Conservation (phyloP, 1,284 basidiomycete genomes). For the Erythrobasidium hasegawianum region DNA sequence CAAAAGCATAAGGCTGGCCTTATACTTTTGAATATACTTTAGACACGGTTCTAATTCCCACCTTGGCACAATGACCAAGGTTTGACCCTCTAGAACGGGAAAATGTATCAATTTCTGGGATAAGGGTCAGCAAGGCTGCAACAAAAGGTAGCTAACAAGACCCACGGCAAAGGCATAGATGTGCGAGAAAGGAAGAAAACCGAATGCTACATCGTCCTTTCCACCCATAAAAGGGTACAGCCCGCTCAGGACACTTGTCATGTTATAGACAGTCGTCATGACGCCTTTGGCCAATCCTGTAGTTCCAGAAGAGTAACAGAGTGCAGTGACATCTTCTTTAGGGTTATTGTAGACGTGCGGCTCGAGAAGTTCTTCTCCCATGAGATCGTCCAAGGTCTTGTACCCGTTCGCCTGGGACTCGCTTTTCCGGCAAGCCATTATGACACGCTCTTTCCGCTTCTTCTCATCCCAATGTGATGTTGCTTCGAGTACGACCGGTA, state of each 20-base stretch:
- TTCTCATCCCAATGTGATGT: constrained; percentile 37
- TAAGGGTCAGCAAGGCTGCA: neutral
- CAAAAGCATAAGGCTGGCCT: constrained; percentile 61
- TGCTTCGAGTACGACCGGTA: constrained; percentile 39
- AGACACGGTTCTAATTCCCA: constrained; percentile 73
- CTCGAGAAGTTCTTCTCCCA: constrained; percentile 21
- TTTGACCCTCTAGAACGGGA: constrained; percentile 59
- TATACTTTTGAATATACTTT: constrained; percentile 62
- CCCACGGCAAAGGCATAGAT: neutral
- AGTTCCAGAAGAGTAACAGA: constrained; percentile 43
- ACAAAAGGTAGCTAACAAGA: neutral
- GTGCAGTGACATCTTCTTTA: constrained; percentile 39
- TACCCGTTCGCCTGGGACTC: constrained; percentile 8
- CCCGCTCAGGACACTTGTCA: constrained; percentile 37
- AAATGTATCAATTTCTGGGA: constrained; percentile 58
- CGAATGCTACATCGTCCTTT: constrained; percentile 37
- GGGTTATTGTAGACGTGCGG: constrained; percentile 23
- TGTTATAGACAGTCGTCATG: constrained; percentile 42
- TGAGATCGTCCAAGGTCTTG: constrained; percentile 34
- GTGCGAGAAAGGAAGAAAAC: constrained; percentile 35
- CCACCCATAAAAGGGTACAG: constrained; percentile 27
- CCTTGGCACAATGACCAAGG: constrained; percentile 64
- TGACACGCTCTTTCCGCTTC: constrained; percentile 37
- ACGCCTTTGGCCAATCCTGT: constrained; percentile 44
- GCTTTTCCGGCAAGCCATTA: constrained; percentile 35